These are phyloP conservation scores for Saccharomyces hybrid DNA, from an alignment of 1,139 yeast species.

Conservation along the genomic window DNA sequence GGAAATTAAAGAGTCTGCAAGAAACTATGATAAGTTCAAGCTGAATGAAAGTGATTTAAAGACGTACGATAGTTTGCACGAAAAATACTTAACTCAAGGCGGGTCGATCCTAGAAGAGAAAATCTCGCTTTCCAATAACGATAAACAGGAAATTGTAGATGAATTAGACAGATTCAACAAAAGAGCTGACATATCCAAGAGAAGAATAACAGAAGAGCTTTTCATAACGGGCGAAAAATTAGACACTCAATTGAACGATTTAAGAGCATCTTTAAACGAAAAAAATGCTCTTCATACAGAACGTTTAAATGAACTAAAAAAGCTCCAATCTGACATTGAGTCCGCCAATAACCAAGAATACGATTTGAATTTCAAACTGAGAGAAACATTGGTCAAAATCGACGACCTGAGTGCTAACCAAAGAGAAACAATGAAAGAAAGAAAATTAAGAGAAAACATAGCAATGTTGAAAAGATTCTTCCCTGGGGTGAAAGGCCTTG, in stretches of 20 bases:
- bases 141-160: slow-evolving; percentile 38
- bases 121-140: slow-evolving; percentile 39
- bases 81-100: slow-evolving; percentile 47
- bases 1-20: slow-evolving; percentile 32
- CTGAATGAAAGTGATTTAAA: slow-evolving; percentile 46
- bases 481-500: slow-evolving; percentile 77
- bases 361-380: slow-evolving; percentile 51
- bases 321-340: slow-evolving; percentile 30
- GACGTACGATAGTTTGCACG: slow-evolving; percentile 56
- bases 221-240: slow-evolving; percentile 37
- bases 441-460: slow-evolving; percentile 63
- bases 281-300: slow-evolving; percentile 40
- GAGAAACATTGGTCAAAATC: slow-evolving; percentile 52
- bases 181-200: slow-evolving; percentile 36
- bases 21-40: slow-evolving; percentile 29
- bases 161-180: slow-evolving; percentile 37
- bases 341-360: slow-evolving; percentile 37
- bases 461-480: slow-evolving; percentile 57
- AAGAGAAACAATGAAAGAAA: slow-evolving; percentile 67
- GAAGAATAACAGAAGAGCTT: slow-evolving; percentile 35
- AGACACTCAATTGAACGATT: slow-evolving; percentile 35
- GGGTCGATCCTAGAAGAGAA: slow-evolving; percentile 55
- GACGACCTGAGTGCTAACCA: slow-evolving; percentile 70
- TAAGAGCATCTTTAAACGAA: slow-evolving; percentile 36
- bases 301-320: slow-evolving; percentile 35